phyloP scores from a whole-genome alignment of 192 early-diverging fungal genomes.

The Neocallimastix lanati region DNA sequence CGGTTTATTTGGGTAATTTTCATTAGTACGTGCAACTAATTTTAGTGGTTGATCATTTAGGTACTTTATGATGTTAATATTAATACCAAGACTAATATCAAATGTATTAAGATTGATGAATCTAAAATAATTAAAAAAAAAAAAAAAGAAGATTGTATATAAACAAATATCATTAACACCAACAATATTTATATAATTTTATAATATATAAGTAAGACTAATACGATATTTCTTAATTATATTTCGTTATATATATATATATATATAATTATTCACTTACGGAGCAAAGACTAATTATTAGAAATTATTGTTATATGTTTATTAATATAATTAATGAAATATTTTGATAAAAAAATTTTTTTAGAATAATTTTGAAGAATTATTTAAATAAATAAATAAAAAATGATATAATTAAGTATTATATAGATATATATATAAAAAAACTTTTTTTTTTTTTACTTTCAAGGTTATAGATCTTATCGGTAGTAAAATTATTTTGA shows the following conservation, averaged over 20 bases:
- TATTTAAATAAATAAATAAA: too few relatives aligned
- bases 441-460: neutral
- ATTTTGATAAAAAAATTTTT: too few relatives aligned
- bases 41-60: slow-evolving; percentile 46
- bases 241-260: slow-evolving; percentile 26
- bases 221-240: neutral
- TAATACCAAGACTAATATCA: slow-evolving; percentile 26
- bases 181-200: slow-evolving; percentile 25
- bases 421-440: neutral
- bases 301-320: too few relatives aligned
- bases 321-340: too few relatives aligned
- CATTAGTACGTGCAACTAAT: slow-evolving; percentile 21
- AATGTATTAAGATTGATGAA: slow-evolving; percentile 34
- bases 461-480: slow-evolving; percentile 40
- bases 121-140: too few relatives aligned
- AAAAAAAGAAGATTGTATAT: too few relatives aligned
- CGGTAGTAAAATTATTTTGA: slow-evolving; percentile 26
- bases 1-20: slow-evolving; percentile 35
- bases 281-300: neutral
- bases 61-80: slow-evolving; percentile 20
- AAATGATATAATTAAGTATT: neutral
- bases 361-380: too few relatives aligned
- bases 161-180: slow-evolving; percentile 19
- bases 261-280: slow-evolving; percentile 25
- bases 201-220: slow-evolving; percentile 3